Percentiles rank a stretch among this genome's conserved stretches.
These are phyloP conservation scores for Gloeostereum incarnatum DNA, from an alignment of 768 basidiomycete species.

Conservation along the genomic window DNA sequence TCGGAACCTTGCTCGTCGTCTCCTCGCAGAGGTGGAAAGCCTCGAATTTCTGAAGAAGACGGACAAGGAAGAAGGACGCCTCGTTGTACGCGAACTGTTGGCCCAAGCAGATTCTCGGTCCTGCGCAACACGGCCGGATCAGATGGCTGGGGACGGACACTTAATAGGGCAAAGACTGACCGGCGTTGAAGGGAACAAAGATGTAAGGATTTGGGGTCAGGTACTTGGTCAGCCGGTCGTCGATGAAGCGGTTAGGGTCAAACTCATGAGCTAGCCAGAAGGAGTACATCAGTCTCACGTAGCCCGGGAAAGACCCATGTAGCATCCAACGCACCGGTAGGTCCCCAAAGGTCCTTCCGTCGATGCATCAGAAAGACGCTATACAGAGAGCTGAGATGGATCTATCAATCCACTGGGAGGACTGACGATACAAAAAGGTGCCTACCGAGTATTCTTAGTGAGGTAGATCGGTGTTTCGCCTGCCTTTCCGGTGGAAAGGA, in stretches of 20 bases:
- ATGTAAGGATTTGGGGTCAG: constrained; percentile 44
- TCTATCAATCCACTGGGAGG: background rate
- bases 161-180: too few relatives aligned
- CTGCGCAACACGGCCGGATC: constrained; percentile 8
- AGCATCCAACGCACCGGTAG: constrained; percentile 19
- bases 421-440: constrained; percentile 6
- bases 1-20: constrained; percentile 18
- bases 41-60: constrained; percentile 29
- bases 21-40: constrained; percentile 23
- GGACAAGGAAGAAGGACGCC: constrained; percentile 31
- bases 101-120: constrained; percentile 19
- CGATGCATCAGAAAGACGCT: constrained; percentile 23
- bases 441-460: constrained; percentile 13
- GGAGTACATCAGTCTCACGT: background rate
- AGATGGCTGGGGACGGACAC: background rate
- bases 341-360: constrained; percentile 36
- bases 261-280: constrained; percentile 38
- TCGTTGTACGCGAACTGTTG: constrained; percentile 36
- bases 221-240: constrained; percentile 48
- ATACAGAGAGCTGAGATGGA: background rate
- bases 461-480: background rate
- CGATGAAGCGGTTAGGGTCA: constrained; percentile 62
- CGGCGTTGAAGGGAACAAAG: constrained; percentile 44
- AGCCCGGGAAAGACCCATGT: background rate
- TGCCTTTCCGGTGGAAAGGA: too few relatives aligned